Percentiles rank a stretch among this genome's conserved stretches.
These are phyloP conservation scores for Trichomonas gallinae DNA, from an alignment of 208 protist genomes.

Conservation along the genomic window DNA sequence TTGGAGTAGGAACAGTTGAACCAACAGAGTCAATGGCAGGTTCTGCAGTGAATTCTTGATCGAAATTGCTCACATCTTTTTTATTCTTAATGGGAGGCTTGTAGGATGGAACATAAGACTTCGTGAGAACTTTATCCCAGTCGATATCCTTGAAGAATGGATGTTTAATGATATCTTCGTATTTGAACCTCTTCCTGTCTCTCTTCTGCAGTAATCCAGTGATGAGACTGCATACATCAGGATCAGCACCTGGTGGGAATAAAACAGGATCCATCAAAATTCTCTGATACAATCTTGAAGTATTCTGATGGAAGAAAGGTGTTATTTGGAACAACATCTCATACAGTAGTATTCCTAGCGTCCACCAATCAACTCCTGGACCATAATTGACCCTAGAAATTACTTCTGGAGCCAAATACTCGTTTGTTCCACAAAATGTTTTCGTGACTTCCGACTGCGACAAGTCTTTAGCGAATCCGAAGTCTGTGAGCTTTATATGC, in stretches of 20 bases:
- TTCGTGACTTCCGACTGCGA: neutral
- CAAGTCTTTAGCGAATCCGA: slow-evolving; percentile 25
- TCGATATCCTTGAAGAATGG: neutral
- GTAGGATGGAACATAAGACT: neutral
- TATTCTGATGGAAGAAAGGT: neutral
- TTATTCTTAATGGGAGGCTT: neutral
- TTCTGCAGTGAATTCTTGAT: neutral
- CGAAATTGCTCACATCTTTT: neutral
- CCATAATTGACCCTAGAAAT: neutral
- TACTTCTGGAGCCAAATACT: neutral
- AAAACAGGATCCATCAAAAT: neutral
- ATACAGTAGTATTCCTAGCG: neutral
- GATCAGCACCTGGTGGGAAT: neutral
- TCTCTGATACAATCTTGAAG: neutral
- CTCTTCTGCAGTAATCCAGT: neutral
- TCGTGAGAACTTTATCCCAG: neutral
- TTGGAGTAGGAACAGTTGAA: neutral
- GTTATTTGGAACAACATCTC: neutral
- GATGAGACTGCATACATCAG: neutral
- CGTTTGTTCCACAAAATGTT: neutral
- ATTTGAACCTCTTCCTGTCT: neutral
- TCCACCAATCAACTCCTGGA: neutral
- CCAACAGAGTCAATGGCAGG: neutral
- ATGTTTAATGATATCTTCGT: neutral
- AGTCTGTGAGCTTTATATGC: slow-evolving; percentile 25